These are phyloP conservation scores for Curvularia verruculosa DNA, from an alignment of 2,329 filamentous ascomycete genomes.

Conservation along the genomic window DNA sequence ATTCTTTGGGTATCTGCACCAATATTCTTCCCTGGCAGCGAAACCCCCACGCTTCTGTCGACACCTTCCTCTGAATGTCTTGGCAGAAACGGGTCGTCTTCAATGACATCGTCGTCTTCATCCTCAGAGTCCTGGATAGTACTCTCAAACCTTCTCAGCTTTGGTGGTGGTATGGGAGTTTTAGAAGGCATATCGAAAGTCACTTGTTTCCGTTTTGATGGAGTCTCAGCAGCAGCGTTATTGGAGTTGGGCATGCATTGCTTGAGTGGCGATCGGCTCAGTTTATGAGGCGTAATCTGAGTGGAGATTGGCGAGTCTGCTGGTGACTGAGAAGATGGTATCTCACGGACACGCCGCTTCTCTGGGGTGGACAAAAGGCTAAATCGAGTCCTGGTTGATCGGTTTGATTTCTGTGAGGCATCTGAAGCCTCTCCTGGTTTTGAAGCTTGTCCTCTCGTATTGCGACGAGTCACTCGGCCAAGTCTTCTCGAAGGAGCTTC, in stretches of 20 bases:
- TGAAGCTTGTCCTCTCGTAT: neutral
- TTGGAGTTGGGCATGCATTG: conserved; percentile 19
- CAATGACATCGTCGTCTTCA: conserved; percentile 33
- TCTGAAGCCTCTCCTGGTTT: neutral
- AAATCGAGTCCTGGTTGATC: conserved; percentile 29
- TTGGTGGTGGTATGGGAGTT: conserved; percentile 19
- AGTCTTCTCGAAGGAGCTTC: conserved; percentile 23
- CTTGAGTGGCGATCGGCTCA: conserved; percentile 22
- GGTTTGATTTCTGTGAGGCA: neutral
- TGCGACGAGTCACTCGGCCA: conserved; percentile 18
- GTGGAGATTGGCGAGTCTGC: conserved; percentile 38
- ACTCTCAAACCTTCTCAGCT: conserved; percentile 34
- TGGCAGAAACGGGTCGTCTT: conserved; percentile 18
- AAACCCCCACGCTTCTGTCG: neutral
- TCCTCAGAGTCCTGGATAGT: conserved; percentile 45
- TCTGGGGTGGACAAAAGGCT: conserved; percentile 43
- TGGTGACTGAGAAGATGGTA: conserved; percentile 47
- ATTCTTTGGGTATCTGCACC: conserved; percentile 38
- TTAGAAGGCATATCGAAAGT: conserved; percentile 28
- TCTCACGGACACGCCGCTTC: conserved; percentile 38
- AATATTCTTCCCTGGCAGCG: conserved; percentile 11
- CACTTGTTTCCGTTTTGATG: conserved; percentile 41
- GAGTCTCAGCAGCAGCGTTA: conserved; percentile 24
- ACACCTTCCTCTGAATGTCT: conserved; percentile 12
- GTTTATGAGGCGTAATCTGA: conserved; percentile 31